Percentiles rank a stretch among this genome's conserved stretches.
Evolutionary conservation across 495 filamentous ascomycete genomes (phyloP).

Genomic region (Aspergillus nanangensis): DNA sequence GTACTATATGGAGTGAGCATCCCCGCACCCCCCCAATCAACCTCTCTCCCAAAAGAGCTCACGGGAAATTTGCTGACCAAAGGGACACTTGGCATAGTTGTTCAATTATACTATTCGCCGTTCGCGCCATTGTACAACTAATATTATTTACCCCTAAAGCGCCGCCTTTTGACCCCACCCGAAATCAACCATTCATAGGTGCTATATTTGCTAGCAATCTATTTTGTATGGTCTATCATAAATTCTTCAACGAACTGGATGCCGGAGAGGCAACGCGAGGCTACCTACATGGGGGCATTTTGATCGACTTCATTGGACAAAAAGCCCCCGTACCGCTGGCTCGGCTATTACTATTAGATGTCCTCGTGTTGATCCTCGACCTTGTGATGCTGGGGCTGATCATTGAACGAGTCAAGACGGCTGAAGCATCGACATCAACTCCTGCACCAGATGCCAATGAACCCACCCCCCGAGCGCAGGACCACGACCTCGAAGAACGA

Average conservation of each 20-base stretch:
- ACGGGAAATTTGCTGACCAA: background rate
- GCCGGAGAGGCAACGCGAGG: conserved; percentile 73
- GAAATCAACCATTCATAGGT: conserved; percentile 61
- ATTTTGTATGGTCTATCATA: conserved; percentile 69
- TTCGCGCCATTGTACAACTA: conserved; percentile 68
- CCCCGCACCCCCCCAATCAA: background rate
- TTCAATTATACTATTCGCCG: conserved; percentile 66
- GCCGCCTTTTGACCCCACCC: conserved; percentile 56
- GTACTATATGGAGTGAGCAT: conserved; percentile 85
- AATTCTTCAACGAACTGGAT: conserved; percentile 54
- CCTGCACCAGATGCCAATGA: background rate
- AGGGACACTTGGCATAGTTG: conserved; percentile 46
- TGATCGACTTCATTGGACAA: conserved; percentile 88
- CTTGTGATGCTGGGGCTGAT: conserved; percentile 70
- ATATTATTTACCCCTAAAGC: conserved; percentile 79
- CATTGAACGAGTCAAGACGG: conserved; percentile 59
- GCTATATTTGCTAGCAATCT: conserved; percentile 67
- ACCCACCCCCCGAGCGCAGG: background rate
- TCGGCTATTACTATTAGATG: conserved; percentile 59
- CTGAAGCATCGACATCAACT: conserved; percentile 9
- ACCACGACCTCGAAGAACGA: conserved; percentile 57
- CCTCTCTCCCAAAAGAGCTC: too few species aligned
- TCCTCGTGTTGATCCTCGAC: conserved; percentile 62
- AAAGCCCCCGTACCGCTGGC: conserved; percentile 65
- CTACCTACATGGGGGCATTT: conserved; percentile 78